Base-by-base conservation (phyloP, 495 filamentous ascomycete species). In the Hyaloscypha hepaticicola region DNA sequence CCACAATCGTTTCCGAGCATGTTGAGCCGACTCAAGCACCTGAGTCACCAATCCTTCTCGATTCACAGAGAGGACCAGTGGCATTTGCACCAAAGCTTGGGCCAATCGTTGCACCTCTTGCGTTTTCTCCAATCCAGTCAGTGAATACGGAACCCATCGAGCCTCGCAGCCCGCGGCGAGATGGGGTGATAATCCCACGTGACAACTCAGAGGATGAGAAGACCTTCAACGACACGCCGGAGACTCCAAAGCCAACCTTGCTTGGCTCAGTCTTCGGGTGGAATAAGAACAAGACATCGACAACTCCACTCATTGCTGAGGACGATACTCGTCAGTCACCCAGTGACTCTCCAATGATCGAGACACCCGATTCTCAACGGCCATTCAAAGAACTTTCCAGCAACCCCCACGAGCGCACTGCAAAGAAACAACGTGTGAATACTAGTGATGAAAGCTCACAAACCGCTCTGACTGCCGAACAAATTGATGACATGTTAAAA, bases 391-490 rank as follows among this genome's bases (percentile, higher is more conserved):
- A 78, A 52, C 69, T 75, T 48, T 78, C 75, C 14, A 69, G 68
- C 58, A 82, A 80, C 58, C 69, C 73, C 5, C 71, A 73, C 28
- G 63, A 72, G 19, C 68, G 74, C 55, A 52, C 63, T 22, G 77
- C 71, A 48, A 81, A 78, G 66, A 76, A 53, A 29, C 14, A 62
- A 11, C 61, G 58, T 2, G 41, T 74, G 19, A 61, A 80, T 50
- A 86, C 80, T 55, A 76, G 78, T 38, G 88, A 94, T 70, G 88
- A 91, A 60, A 82, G 84, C 55, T 84, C 85, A 16, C 91, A 96
- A 74, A 94, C 91, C 34, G 78, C 86, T 8, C 74, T 94, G 34
- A 93, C 90, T 16, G 85, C 87, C 0, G 83, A 88, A 49, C 85
- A 85, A 55, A 87, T 93, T 63, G 89, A 93, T 63, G 82, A 83